A percentile compares a stretch with the other conserved stretches of the same genome.
These are phyloP conservation scores for Phlegmacium glaucopus DNA, from an alignment of 768 basidiomycete species.

Conservation along the genomic window DNA sequence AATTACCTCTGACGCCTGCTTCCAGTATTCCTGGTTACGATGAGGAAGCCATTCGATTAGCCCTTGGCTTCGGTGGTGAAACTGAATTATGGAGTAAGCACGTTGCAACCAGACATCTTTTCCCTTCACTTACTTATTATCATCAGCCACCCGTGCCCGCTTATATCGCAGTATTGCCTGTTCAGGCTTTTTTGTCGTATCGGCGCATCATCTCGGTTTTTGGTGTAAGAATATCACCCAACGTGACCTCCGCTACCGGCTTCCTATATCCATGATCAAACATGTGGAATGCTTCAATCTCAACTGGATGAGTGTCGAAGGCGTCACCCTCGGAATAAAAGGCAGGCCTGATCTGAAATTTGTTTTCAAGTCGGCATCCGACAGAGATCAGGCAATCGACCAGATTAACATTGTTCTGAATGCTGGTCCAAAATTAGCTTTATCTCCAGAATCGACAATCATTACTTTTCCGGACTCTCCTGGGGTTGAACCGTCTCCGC, in stretches of 20 bases:
- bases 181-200: constrained; percentile 41
- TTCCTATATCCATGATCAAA: constrained; percentile 38
- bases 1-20: constrained; percentile 1
- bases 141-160: constrained; percentile 33
- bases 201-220: constrained; percentile 37
- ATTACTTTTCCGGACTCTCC: neutral
- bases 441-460: neutral
- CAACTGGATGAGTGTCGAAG: constrained; percentile 25
- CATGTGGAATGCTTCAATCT: constrained; percentile 32
- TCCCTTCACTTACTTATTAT: neutral
- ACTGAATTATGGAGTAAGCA: constrained; percentile 34
- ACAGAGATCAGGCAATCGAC: constrained; percentile 42
- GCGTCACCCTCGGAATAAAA: constrained; percentile 41
- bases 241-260: constrained; percentile 38
- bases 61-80: constrained; percentile 29
- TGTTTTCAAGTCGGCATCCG: constrained; percentile 39
- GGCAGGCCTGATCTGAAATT: constrained; percentile 47
- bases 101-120: neutral
- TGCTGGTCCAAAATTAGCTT: neutral
- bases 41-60: constrained; percentile 27
- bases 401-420: constrained; percentile 21
- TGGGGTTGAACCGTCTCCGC: neutral
- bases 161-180: constrained; percentile 31
- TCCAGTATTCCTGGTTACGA: too few relatives aligned
- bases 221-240: constrained; percentile 42